Evolutionary conservation across 805 yeast species (phyloP).

Genomic region (Candida railenensis): DNA sequence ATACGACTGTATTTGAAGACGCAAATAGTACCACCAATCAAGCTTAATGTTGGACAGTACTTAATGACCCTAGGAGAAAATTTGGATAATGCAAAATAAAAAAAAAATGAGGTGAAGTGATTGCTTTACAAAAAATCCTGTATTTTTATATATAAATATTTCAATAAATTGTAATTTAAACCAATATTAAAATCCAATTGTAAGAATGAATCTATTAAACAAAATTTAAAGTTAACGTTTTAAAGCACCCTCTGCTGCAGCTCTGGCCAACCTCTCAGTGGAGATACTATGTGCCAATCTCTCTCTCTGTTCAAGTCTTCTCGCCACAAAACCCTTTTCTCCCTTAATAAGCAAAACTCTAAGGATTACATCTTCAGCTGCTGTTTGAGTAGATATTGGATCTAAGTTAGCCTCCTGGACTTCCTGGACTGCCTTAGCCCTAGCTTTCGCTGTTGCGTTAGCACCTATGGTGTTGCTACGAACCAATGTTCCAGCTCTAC

Average conservation of each 20-base stretch:
- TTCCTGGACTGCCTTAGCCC: constrained; percentile 45
- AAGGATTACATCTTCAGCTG: constrained; percentile 67
- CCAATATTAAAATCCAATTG: not conserved
- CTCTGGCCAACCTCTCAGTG: constrained; percentile 50
- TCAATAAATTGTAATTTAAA: not conserved
- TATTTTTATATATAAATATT: constrained; percentile 1
- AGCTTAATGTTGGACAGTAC: not conserved
- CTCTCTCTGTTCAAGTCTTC: constrained; percentile 62
- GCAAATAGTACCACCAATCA: constrained; percentile 8
- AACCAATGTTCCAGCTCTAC: constrained; percentile 50
- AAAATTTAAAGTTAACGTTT: not conserved
- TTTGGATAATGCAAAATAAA: too few relatives aligned
- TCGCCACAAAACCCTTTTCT: constrained; percentile 56
- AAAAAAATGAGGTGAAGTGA: not conserved
- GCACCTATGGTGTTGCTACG: constrained; percentile 70
- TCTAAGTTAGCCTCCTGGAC: constrained; percentile 44
- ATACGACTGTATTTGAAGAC: constrained; percentile 20
- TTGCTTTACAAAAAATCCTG: not conserved
- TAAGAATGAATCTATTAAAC: not conserved
- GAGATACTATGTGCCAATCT: constrained; percentile 53
- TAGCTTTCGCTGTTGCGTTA: constrained; percentile 60
- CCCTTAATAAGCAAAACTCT: constrained; percentile 69
- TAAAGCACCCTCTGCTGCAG: constrained; percentile 43
- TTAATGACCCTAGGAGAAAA: not conserved
- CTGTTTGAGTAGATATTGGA: constrained; percentile 38